Conservation (phyloP, 139 green algal species). For the Desmodesmus armatus region DNA sequence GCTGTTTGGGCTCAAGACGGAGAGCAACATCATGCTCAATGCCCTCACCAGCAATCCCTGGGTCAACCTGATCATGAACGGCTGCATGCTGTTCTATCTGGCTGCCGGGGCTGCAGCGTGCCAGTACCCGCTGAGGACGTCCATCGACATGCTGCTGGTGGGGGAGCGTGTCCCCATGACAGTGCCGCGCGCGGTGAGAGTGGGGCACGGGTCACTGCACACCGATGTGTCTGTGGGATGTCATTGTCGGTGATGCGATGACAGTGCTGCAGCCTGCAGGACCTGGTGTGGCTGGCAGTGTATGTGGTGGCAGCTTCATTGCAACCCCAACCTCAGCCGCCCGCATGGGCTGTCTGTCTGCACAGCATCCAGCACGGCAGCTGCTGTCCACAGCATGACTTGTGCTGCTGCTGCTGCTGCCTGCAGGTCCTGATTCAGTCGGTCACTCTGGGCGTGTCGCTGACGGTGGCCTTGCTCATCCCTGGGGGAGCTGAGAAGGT, state of each 20-base stretch:
- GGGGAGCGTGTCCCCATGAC: slow-evolving; percentile 53
- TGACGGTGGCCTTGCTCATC: slow-evolving; percentile 57
- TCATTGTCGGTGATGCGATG: too few species aligned
- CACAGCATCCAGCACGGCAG: too few species aligned
- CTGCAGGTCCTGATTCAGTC: slow-evolving; percentile 58
- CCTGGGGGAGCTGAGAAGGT: slow-evolving; percentile 67
- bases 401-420: neutral
- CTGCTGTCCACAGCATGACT: too few species aligned
- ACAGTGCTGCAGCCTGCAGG: too few species aligned
- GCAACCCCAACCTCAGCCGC: neutral
- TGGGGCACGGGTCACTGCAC: too few species aligned
- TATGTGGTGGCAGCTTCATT: neutral
- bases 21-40: slow-evolving; percentile 69
- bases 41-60: slow-evolving; percentile 42
- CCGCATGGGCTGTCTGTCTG: neutral
- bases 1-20: slow-evolving; percentile 53
- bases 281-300: too few species aligned
- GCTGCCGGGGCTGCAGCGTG: slow-evolving; percentile 40
- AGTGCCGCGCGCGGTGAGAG: slow-evolving; percentile 38
- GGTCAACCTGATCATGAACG: slow-evolving; percentile 39
- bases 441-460: slow-evolving; percentile 36
- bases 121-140: slow-evolving; percentile 57
- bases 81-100: slow-evolving; percentile 60
- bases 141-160: slow-evolving; percentile 53
- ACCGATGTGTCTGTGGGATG: too few species aligned